Evolutionary conservation across 352 stramenopile genomes (phyloP).

Genomic region (Elongisporangium undulatum): DNA sequence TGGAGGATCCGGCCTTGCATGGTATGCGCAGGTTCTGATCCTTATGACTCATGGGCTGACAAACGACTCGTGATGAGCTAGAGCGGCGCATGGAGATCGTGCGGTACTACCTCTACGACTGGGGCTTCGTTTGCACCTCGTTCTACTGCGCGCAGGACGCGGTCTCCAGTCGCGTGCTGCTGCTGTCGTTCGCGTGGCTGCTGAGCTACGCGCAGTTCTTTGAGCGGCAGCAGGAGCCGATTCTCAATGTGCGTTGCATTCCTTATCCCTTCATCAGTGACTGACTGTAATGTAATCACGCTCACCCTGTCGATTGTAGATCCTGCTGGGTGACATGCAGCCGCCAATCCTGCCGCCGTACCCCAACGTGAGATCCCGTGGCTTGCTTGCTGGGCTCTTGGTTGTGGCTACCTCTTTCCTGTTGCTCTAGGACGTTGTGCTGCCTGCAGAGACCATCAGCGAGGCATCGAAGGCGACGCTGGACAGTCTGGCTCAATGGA

Average conservation of each 20-base stretch:
- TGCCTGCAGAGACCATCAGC: constrained; percentile 10
- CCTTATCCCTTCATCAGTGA: too few relatives aligned
- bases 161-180: constrained; percentile 30
- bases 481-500: constrained; percentile 4
- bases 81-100: constrained; percentile 37
- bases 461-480: not conserved
- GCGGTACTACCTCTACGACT: constrained; percentile 59
- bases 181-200: constrained; percentile 50
- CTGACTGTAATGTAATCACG: not conserved
- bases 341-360: constrained; percentile 26
- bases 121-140: constrained; percentile 43
- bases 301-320: not conserved
- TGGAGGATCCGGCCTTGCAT: constrained; percentile 21
- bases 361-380: constrained; percentile 18
- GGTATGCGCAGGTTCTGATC: constrained; percentile 6
- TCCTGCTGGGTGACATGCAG: constrained; percentile 11
- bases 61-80: constrained; percentile 8
- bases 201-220: constrained; percentile 45
- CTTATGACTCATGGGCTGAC: not conserved
- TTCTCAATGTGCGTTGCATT: constrained; percentile 25
- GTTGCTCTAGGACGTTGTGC: constrained; percentile 18
- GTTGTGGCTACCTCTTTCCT: not conserved
- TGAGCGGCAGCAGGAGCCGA: constrained; percentile 31
- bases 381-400: not conserved
- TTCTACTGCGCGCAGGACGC: constrained; percentile 27